Percentiles rank a stretch among this genome's conserved stretches.
Evolutionary conservation across 2,329 filamentous ascomycete species (phyloP).

Genomic region (Coleophoma cylindrospora): DNA sequence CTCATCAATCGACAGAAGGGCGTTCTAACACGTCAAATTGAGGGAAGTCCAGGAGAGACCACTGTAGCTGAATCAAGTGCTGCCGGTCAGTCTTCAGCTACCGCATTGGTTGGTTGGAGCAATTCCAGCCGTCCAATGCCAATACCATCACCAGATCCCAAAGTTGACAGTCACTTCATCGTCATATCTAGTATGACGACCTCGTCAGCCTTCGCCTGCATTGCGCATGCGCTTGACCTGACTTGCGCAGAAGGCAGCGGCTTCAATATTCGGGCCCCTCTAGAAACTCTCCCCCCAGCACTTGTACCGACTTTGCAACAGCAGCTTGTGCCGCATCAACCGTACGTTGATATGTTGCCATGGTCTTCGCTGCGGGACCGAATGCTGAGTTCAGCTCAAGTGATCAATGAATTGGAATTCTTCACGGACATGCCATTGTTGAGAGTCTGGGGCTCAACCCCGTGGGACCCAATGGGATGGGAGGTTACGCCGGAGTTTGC

Average conservation of each 20-base stretch:
- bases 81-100: slow-evolving; percentile 3
- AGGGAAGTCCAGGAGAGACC: slow-evolving; percentile 2
- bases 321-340: slow-evolving; percentile 10
- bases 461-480: slow-evolving; percentile 25
- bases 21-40: neutral
- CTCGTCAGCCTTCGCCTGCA: slow-evolving; percentile 9
- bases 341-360: slow-evolving; percentile 16
- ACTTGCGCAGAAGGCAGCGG: slow-evolving; percentile 8
- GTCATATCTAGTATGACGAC: slow-evolving; percentile 8
- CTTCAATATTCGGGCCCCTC: slow-evolving; percentile 11
- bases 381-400: slow-evolving; percentile 9
- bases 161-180: slow-evolving; percentile 11
- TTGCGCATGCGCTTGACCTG: slow-evolving; percentile 9
- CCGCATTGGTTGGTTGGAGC: slow-evolving; percentile 2
- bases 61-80: neutral
- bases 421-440: slow-evolving; percentile 12
- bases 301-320: slow-evolving; percentile 13
- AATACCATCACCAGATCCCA: slow-evolving; percentile 4
- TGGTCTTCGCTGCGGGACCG: slow-evolving; percentile 13
- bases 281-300: slow-evolving; percentile 7
- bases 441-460: slow-evolving; percentile 22
- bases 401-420: slow-evolving; percentile 15
- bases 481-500: slow-evolving; percentile 21
- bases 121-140: neutral
- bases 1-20: slow-evolving; percentile 5